These are phyloP conservation scores for Blastocystis hominis DNA, from an alignment of 352 stramenopile genomes.

Conservation along the genomic window DNA sequence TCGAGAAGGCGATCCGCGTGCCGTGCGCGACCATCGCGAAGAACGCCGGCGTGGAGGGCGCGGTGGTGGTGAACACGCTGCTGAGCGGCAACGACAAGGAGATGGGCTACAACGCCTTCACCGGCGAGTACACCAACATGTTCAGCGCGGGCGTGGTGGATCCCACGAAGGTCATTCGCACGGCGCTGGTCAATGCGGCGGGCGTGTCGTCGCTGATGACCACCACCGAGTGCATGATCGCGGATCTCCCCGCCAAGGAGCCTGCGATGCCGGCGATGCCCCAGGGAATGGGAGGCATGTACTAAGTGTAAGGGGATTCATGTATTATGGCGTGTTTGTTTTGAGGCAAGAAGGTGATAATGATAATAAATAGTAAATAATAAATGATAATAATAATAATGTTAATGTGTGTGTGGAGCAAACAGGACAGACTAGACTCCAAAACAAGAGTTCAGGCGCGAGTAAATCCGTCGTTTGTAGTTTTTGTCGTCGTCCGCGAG, in stretches of 20 bases:
- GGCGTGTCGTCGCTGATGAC: slow-evolving; percentile 96
- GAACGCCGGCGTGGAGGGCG: slow-evolving; percentile 94
- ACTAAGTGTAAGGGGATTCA: too few species aligned
- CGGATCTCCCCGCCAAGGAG: slow-evolving; percentile 32
- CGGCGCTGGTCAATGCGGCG: slow-evolving; percentile 90
- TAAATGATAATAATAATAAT: too few species aligned
- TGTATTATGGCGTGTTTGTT: too few species aligned
- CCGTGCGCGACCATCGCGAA: slow-evolving; percentile 89
- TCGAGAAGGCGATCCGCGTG: slow-evolving; percentile 77
- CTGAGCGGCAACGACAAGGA: slow-evolving; percentile 83
- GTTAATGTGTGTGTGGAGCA: too few species aligned
- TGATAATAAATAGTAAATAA: too few species aligned
- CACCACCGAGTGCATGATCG: slow-evolving; percentile 79
- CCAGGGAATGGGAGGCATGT: slow-evolving; percentile 57
- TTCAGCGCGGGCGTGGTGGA: slow-evolving; percentile 87
- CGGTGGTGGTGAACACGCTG: slow-evolving; percentile 94
- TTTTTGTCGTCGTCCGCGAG: too few species aligned
- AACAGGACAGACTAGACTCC: too few species aligned
- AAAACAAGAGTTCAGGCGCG: too few species aligned
- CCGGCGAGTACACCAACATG: slow-evolving; percentile 91
- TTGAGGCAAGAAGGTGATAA: too few species aligned
- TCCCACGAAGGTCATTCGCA: slow-evolving; percentile 90
- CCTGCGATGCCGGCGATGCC: slow-evolving; percentile 46
- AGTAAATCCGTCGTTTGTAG: too few species aligned
- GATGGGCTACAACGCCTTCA: slow-evolving; percentile 93